Evolutionary conservation across 805 yeast species (phyloP).

Genomic region (Ogataea methanolica): DNA sequence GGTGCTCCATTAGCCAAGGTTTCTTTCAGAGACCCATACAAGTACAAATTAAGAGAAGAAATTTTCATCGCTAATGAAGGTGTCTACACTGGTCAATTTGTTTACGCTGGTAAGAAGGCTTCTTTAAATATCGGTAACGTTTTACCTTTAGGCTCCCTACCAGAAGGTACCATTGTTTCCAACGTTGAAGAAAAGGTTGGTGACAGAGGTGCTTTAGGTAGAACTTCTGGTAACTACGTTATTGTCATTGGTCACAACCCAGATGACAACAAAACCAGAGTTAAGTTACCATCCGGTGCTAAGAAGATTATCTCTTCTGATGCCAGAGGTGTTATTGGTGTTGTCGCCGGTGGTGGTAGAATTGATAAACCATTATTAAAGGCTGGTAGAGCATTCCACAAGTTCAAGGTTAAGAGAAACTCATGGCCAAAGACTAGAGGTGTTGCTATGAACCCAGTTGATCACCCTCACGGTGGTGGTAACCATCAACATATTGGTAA

Average conservation of each 20-base stretch:
- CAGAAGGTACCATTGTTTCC: slow-evolving; percentile 99
- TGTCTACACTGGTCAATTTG: slow-evolving; percentile 98
- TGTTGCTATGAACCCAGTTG: slow-evolving; percentile 99
- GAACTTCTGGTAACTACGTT: slow-evolving; percentile 99
- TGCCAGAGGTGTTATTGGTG: slow-evolving; percentile 99
- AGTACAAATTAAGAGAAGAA: slow-evolving; percentile 96
- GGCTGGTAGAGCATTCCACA: slow-evolving; percentile 99
- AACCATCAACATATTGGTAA: slow-evolving; percentile 99
- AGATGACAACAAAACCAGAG: slow-evolving; percentile 98
- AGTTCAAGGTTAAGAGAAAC: slow-evolving; percentile 99
- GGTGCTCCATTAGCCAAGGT: slow-evolving; percentile 99
- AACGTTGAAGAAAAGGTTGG: slow-evolving; percentile 98
- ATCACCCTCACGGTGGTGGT: slow-evolving; percentile 99
- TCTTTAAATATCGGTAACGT: slow-evolving; percentile 95
- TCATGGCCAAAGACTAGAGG: slow-evolving; percentile 99
- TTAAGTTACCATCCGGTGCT: slow-evolving; percentile 98
- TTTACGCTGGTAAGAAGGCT: slow-evolving; percentile 99
- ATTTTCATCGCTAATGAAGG: slow-evolving; percentile 99
- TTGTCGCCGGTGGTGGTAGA: slow-evolving; percentile 99
- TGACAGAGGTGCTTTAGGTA: slow-evolving; percentile 99
- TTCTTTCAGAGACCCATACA: slow-evolving; percentile 99
- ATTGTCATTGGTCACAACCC: slow-evolving; percentile 99
- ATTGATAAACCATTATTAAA: slow-evolving; percentile 98
- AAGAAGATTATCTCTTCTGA: slow-evolving; percentile 93
- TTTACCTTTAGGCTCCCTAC: slow-evolving; percentile 93